phyloP scores from a whole-genome alignment of 2,329 filamentous ascomycete species.

The Didymella segeticola region DNA sequence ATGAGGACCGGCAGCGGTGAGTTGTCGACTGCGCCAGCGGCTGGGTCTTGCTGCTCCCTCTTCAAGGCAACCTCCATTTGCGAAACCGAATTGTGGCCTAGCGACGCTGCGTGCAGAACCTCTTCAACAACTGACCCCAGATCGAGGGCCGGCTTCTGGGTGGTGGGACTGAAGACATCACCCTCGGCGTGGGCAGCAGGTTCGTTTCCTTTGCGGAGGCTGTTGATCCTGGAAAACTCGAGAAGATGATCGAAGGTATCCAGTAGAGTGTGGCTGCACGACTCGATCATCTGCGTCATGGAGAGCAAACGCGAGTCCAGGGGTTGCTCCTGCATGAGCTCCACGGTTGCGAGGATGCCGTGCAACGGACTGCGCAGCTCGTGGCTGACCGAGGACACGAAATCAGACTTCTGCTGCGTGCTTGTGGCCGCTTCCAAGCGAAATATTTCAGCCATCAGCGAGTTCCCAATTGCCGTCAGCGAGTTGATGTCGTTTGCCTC shows the following conservation, averaged over 20 bases:
- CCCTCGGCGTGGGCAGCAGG: not conserved
- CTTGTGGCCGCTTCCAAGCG: conserved; percentile 47
- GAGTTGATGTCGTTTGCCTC: conserved; percentile 19
- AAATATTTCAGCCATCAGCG: conserved; percentile 52
- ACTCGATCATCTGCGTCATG: conserved; percentile 56
- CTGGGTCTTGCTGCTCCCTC: conserved; percentile 1
- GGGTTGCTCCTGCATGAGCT: conserved; percentile 54
- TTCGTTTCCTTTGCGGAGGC: not conserved
- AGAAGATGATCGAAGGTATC: conserved; percentile 46
- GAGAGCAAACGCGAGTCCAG: conserved; percentile 47
- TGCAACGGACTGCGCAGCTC: conserved; percentile 57
- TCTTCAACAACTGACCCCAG: conserved; percentile 12
- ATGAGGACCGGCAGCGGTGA: not conserved
- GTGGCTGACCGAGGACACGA: conserved; percentile 59
- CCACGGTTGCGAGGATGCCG: conserved; percentile 50
- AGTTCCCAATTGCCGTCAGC: conserved; percentile 18
- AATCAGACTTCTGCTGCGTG: conserved; percentile 55
- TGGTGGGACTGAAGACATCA: not conserved
- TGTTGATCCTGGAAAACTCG: conserved; percentile 31
- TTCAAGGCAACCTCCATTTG: conserved; percentile 4
- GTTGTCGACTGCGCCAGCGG: not conserved
- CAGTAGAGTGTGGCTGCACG: conserved; percentile 56
- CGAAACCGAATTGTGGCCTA: conserved; percentile 12
- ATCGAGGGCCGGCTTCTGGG: not conserved
- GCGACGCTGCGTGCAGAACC: conserved; percentile 10